phyloP scores from a whole-genome alignment of 1,284 basidiomycete species.

The Apiotrichum montevideense region DNA sequence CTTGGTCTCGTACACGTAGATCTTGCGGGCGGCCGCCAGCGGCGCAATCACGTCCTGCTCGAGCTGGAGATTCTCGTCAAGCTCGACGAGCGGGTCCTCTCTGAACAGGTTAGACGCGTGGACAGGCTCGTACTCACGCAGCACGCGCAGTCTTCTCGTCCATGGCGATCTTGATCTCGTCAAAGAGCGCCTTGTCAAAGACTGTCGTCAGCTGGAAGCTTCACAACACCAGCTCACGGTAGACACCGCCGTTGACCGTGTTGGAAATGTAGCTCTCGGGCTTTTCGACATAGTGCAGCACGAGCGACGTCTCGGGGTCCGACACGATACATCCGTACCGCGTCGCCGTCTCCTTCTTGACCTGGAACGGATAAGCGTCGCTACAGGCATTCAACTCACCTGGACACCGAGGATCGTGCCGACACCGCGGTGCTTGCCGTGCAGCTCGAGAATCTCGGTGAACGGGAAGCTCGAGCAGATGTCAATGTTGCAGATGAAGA shows the following conservation, averaged over 20 bases:
- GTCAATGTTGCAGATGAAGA: conserved; percentile 54
- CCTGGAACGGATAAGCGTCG: conserved; percentile 19
- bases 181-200: conserved; percentile 51
- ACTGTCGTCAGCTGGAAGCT: conserved; percentile 23
- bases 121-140: conserved; percentile 31
- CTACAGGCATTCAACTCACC: conserved; percentile 21
- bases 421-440: conserved; percentile 50
- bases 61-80: conserved; percentile 51
- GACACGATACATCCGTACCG: conserved; percentile 52
- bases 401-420: conserved; percentile 51
- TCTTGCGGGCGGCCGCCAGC: conserved; percentile 48
- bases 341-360: conserved; percentile 48
- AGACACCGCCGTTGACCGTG: conserved; percentile 50
- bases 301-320: conserved; percentile 44
- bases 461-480: conserved; percentile 51
- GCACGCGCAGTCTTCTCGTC: conserved; percentile 49
- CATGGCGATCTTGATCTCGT: conserved; percentile 52
- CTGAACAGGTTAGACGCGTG: conserved; percentile 17
- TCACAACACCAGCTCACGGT: conserved; percentile 26
- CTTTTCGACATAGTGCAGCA: conserved; percentile 52
- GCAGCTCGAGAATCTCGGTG: conserved; percentile 47
- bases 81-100: conserved; percentile 46
- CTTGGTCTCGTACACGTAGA: conserved; percentile 50
- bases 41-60: conserved; percentile 53
- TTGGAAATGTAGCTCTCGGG: conserved; percentile 51